Percentiles rank a stretch among this genome's conserved stretches.
Conservation (phyloP, 1,284 basidiomycete genomes). For the Thecaphora thlaspeos region DNA sequence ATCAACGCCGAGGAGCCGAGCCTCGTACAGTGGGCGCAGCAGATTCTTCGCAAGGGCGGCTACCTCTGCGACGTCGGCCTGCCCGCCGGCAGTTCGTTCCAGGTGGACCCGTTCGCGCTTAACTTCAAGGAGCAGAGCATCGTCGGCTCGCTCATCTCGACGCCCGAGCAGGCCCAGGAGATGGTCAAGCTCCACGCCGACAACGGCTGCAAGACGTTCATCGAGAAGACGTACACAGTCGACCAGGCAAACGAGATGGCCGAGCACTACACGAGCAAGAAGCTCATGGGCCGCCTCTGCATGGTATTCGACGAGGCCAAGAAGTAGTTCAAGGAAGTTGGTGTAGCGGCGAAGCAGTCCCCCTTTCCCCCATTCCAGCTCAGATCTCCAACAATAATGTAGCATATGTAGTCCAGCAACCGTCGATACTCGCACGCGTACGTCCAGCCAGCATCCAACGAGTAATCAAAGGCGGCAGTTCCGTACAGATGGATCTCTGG, state of each 20-base stretch:
- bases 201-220: constrained; percentile 34
- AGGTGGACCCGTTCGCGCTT: constrained; percentile 41
- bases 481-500: too few species aligned
- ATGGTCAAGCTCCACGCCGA: constrained; percentile 44
- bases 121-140: constrained; percentile 52
- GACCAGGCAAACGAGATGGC: constrained; percentile 44
- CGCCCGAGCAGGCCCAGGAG: constrained; percentile 43
- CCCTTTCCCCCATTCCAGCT: too few species aligned
- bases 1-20: constrained; percentile 39
- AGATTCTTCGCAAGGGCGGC: constrained; percentile 46
- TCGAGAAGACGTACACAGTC: constrained; percentile 47
- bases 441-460: too few species aligned
- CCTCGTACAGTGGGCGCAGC: constrained; percentile 39
- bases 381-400: too few species aligned
- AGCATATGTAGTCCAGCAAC: too few species aligned
- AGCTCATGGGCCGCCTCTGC: constrained; percentile 38
- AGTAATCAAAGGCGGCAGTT: too few species aligned
- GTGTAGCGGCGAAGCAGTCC: too few species aligned
- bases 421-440: too few species aligned
- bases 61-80: constrained; percentile 44
- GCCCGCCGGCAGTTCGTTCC: constrained; percentile 41
- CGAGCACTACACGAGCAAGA: constrained; percentile 39
- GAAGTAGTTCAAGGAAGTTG: too few species aligned
- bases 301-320: constrained; percentile 22
- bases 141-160: constrained; percentile 45